Conservation (phyloP, 2,329 filamentous ascomycete genomes). For the Neofusicoccum ribis region DNA sequence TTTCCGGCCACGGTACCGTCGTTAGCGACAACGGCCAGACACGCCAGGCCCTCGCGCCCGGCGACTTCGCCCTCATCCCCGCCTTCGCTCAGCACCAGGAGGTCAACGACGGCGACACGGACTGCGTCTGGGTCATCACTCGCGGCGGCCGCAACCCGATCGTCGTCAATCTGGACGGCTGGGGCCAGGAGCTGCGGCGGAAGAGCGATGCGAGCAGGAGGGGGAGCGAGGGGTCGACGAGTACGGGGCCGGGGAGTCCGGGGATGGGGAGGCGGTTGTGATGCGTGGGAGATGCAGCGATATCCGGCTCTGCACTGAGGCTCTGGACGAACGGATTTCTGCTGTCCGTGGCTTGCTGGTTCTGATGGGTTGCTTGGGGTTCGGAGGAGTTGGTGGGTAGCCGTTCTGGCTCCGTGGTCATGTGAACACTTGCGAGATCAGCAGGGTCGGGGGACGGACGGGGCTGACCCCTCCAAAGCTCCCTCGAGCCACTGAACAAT, state of each 20-base stretch:
- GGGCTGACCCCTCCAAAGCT: background rate
- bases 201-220: conserved; percentile 13
- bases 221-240: background rate
- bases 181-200: conserved; percentile 45
- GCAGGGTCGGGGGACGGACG: background rate
- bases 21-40: conserved; percentile 59
- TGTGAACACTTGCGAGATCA: background rate
- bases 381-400: background rate
- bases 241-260: background rate
- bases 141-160: conserved; percentile 62
- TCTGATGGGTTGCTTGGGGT: too few species aligned
- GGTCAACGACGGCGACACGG: conserved; percentile 64
- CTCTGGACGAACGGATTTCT: too few species aligned
- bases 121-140: conserved; percentile 66
- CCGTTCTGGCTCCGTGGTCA: background rate
- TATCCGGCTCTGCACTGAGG: too few species aligned
- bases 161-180: conserved; percentile 63
- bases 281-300: background rate
- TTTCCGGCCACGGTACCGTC: conserved; percentile 61
- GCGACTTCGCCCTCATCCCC: conserved; percentile 71
- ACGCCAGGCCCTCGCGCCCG: conserved; percentile 58
- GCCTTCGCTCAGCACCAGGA: conserved; percentile 71
- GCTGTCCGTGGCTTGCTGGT: too few species aligned
- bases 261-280: background rate
- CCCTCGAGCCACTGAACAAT: background rate